Evolutionary conservation across 2,329 filamentous ascomycete species (phyloP), one percentile per base, ranked within the genome.

Genomic region (Uncinocarpus reesii): DNA sequence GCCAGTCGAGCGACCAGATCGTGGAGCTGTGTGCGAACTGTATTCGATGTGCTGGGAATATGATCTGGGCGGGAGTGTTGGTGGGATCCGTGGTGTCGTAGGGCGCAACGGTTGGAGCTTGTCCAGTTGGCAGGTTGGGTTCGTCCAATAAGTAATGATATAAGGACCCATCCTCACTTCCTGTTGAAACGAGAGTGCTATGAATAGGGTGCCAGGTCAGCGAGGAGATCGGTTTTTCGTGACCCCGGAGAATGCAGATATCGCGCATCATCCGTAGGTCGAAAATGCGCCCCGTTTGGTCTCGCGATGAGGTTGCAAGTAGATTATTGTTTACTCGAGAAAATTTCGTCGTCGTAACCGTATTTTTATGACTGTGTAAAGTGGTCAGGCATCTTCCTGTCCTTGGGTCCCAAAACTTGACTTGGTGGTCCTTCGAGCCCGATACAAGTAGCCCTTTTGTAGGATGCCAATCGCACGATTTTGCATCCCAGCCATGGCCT

Each of bases 181-280:
- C 92, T 0, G 90, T 95, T 47, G 85, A 92, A 28, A 98, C 78
- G 35, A 98, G 73, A 49, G 86, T 88, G 47, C 86, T 79, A 63
- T 96, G 92, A 45, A 95, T 79, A 0, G 92, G 92, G 66, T 98
- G 92, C 87, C 90, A 98, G 2, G 86, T 76, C 43, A 98, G 70
- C 1, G 88, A 93, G 10, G 87, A 90, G 52, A 98, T 86, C 56
- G 95, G 92, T 67, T 95, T 96, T 57, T 96, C 89, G 62, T 96
- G 89, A 6, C 92, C 92, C 57, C 90, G 85, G 18, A 98, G 77
- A 40, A 96, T 78, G 57, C 88, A 86, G 48, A 96, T 89, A 64
- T 98, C 92, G 54, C 92, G 84, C 92, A 98, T 96, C 84, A 95
- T 95, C 42, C 92, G 81, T 48, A 98, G 75, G 64, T 98, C 92